Evolutionary conservation across 2,329 filamentous ascomycete genomes (phyloP), one percentile per base, ranked within the genome.

Genomic region (Sporothrix brasiliensis): DNA sequence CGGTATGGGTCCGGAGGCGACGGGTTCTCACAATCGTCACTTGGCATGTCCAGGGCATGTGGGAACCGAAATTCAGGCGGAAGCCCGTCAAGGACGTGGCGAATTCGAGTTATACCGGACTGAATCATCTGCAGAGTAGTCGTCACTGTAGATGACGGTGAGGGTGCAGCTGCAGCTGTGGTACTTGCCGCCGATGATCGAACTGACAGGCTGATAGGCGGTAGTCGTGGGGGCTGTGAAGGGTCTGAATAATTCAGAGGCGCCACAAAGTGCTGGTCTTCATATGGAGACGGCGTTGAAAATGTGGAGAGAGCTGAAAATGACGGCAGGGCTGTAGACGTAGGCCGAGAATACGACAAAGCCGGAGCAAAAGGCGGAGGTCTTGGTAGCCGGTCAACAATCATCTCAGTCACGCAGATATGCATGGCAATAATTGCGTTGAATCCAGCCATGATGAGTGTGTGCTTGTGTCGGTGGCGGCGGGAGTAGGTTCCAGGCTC

Each of bases 371-470:
- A 53, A 6, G 47, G 63, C 9, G 63, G 63, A 2, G 47, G 47
- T 10, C 63, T 34, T 10, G 63, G 63, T 3, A 67, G 19, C 24
- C 63, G 27, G 27, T 67, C 63, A 3, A 53, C 63, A 9, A 67
- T 24, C 47, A 67, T 39, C 10, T 67, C 63, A 11, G 16, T 53
- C 10, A 67, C 63, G 53, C 63, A 67, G 16, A 67, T 49, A 11
- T 67, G 63, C 63, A 67, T 67, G 14, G 47, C 63, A 3, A 67
- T 47, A 16, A 67, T 41, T 5, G 63, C 63, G 19, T 67, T 67
- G 63, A 67, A 67, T 4, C 63, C 47, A 11, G 47, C 47, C 63
- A 67, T 53, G 30, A 67, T 67, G 47, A 67, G 24, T 11, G 47
- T 67, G 30, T 67, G 63, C 10, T 53, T 52, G 13, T 53, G 63